These are phyloP conservation scores for Neurospora sp. DNA, from an alignment of 2,329 filamentous ascomycete species.

Conservation along the genomic window DNA sequence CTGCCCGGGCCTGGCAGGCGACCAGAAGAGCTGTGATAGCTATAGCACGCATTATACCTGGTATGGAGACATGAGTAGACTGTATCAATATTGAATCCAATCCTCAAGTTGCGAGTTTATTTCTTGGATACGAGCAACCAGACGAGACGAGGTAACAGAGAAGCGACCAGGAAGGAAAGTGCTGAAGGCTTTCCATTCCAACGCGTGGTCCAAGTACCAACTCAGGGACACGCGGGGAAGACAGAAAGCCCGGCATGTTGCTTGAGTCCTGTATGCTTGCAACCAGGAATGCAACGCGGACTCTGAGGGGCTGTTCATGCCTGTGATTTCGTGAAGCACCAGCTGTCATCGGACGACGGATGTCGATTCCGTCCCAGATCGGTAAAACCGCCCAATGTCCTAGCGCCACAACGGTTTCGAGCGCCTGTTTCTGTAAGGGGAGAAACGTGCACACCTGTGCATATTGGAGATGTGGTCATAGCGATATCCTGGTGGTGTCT, in stretches of 20 bases:
- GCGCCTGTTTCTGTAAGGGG: neutral
- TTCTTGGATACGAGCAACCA: neutral
- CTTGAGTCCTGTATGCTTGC: neutral
- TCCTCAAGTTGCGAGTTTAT: neutral
- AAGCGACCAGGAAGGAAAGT: neutral
- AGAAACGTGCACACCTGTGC: neutral
- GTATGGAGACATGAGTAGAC: neutral
- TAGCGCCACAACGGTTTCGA: neutral
- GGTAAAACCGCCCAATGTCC: neutral
- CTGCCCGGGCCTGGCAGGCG: conserved; percentile 7
- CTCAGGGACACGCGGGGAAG: neutral
- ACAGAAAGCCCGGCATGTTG: neutral
- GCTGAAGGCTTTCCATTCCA: neutral
- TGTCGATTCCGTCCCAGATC: neutral
- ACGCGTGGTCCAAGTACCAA: neutral
- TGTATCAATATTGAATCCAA: neutral
- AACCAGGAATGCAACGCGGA: neutral
- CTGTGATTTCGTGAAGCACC: neutral
- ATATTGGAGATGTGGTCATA: neutral
- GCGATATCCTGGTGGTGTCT: neutral
- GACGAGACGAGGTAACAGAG: neutral
- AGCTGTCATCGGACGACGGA: neutral
- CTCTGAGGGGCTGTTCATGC: neutral
- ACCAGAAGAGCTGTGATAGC: conserved; percentile 1
- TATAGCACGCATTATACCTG: neutral